A percentile compares a stretch with the other conserved stretches of the same genome.
Conservation (phyloP, 805 yeast genomes). For the Candida qinlingensis region DNA sequence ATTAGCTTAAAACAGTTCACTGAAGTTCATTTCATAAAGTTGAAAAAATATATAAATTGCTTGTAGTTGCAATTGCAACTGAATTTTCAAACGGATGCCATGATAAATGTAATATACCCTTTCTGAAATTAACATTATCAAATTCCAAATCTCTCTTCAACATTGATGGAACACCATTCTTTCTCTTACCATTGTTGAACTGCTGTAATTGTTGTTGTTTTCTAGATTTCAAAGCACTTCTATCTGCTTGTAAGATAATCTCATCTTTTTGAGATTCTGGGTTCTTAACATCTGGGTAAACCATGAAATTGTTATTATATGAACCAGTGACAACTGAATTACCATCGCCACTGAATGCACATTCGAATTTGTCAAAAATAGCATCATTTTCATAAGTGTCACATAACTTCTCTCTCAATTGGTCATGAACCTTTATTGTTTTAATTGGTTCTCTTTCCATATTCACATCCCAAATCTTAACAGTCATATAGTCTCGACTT, state of each 20-base stretch:
- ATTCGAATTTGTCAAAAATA: slow-evolving; percentile 97
- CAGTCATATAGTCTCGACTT: slow-evolving; percentile 95
- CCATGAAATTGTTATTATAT: slow-evolving; percentile 94
- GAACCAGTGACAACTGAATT: slow-evolving; percentile 94
- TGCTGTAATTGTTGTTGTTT: slow-evolving; percentile 34
- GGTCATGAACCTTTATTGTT: slow-evolving; percentile 94
- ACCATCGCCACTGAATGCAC: slow-evolving; percentile 90
- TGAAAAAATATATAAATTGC: slow-evolving; percentile 82
- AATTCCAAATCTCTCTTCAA: slow-evolving; percentile 39
- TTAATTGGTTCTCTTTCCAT: slow-evolving; percentile 95
- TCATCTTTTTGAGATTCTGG: slow-evolving; percentile 35
- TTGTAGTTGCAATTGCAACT: slow-evolving; percentile 97
- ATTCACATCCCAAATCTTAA: slow-evolving; percentile 95
- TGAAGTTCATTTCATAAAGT: slow-evolving; percentile 42
- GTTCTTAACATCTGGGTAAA: slow-evolving; percentile 78
- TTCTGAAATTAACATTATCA: slow-evolving; percentile 87
- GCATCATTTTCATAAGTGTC: slow-evolving; percentile 98
- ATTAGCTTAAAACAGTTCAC: too few species aligned
- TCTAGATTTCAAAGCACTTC: slow-evolving; percentile 87
- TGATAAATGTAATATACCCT: slow-evolving; percentile 88
- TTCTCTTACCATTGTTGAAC: slow-evolving; percentile 24
- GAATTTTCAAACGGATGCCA: slow-evolving; percentile 98
- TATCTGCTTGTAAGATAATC: slow-evolving; percentile 93
- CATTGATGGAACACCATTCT: slow-evolving; percentile 31
- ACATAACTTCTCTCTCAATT: slow-evolving; percentile 85